A percentile compares a stretch with the other conserved stretches of the same genome.
These are phyloP conservation scores for Patellifolia procumbens DNA, from an alignment of 179 eudicot genomes.

Conservation along the genomic window DNA sequence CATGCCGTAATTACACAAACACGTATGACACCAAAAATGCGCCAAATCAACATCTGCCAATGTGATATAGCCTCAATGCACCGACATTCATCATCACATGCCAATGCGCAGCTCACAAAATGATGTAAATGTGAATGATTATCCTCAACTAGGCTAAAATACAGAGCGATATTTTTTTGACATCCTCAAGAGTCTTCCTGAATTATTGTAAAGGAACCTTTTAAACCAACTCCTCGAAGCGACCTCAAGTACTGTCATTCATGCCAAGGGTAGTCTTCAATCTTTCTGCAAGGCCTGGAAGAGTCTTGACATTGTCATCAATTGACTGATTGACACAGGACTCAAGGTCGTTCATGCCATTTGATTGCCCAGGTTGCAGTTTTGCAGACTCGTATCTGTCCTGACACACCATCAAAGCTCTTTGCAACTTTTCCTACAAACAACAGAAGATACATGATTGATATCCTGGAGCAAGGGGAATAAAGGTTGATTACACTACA, in stretches of 20 bases:
- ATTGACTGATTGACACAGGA: constrained; percentile 72
- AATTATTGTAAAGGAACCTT: background rate
- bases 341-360: constrained; percentile 61
- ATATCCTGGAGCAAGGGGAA: background rate
- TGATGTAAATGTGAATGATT: background rate
- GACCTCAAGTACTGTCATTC: constrained; percentile 27
- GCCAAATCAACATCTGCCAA: too few species aligned
- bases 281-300: constrained; percentile 63
- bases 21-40: too few species aligned
- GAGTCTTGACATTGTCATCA: constrained; percentile 59
- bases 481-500: background rate
- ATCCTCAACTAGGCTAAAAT: constrained; percentile 2
- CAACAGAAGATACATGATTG: background rate
- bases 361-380: constrained; percentile 52
- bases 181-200: background rate
- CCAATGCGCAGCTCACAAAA: constrained; percentile 7
- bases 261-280: constrained; percentile 65
- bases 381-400: constrained; percentile 82
- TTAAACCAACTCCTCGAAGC: constrained; percentile 1
- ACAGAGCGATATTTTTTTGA: constrained; percentile 4
- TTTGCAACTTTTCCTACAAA: constrained; percentile 72
- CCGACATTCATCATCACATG: background rate
- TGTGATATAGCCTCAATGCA: too few species aligned
- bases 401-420: constrained; percentile 87
- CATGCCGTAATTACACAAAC: background rate